Conservation (phyloP, 2,329 filamentous ascomycete genomes). For the Claviceps arundinis region DNA sequence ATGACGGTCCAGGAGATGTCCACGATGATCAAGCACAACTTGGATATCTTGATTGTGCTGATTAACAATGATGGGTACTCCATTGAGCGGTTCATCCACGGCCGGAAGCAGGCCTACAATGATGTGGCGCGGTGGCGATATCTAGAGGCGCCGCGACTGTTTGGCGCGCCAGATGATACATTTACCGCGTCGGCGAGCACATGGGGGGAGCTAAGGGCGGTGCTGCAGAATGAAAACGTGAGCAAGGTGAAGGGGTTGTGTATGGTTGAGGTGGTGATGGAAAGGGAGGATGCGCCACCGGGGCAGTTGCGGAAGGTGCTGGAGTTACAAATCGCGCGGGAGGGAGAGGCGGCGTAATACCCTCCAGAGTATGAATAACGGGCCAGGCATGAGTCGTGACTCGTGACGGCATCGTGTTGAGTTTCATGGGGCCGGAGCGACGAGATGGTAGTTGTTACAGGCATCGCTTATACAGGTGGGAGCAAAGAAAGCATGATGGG, state of each 20-base stretch:
- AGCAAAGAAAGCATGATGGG: too few relatives aligned
- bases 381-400: too few relatives aligned
- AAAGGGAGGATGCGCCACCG: slow-evolving; percentile 5
- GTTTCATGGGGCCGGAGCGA: too few relatives aligned
- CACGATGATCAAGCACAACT: slow-evolving; percentile 43
- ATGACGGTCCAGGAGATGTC: slow-evolving; percentile 54
- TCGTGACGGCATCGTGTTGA: too few relatives aligned
- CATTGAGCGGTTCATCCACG: slow-evolving; percentile 44
- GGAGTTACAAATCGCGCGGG: slow-evolving; percentile 3
- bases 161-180: slow-evolving; percentile 23
- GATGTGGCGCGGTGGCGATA: slow-evolving; percentile 41
- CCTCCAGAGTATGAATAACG: too few relatives aligned
- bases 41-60: slow-evolving; percentile 36
- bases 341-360: background rate
- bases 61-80: slow-evolving; percentile 49
- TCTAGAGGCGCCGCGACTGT: slow-evolving; percentile 32
- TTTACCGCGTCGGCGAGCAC: slow-evolving; percentile 6
- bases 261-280: slow-evolving; percentile 7
- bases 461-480: too few relatives aligned
- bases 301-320: slow-evolving; percentile 5
- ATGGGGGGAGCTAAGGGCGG: slow-evolving; percentile 3
- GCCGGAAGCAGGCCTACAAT: slow-evolving; percentile 39
- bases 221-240: background rate
- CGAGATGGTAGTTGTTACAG: too few relatives aligned
- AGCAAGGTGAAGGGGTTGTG: background rate